Evolutionary conservation across 257 asterid genomes (phyloP), one percentile per base, ranked within the genome.

Genomic region (Petunia secreta): DNA sequence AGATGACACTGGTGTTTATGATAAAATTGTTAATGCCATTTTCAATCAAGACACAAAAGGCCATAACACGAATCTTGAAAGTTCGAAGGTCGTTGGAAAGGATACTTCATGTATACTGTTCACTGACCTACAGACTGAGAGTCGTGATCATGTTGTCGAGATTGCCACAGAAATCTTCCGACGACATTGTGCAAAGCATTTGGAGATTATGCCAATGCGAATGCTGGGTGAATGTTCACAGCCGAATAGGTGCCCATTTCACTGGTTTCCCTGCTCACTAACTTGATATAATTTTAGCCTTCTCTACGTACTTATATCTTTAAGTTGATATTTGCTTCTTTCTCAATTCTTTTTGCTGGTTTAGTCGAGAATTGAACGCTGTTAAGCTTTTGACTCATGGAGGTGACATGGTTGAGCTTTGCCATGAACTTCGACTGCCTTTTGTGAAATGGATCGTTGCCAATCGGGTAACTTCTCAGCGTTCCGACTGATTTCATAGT

Each of bases 331-430:
- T 77, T 85, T 38, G 44, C 46, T 55, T 75, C 40, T 46, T 81
- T 68, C 75, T 71, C 64, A 74, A 78, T 64, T 80, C 54, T 79
- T 43, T 80, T 71, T 71, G 60, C 44, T 48, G 34, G 25, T 71
- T 71, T 34, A 11, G 77, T 71, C 77, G 44, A 48, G 71, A 75
- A 82, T 93, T 97, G 96, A 90, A 85, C 63, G 46, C 89, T 77
- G 97, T 93, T 80, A 93, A 89, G 85, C 84, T 95, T 81, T 83
- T 95, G 86, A 92, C 99, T 57, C 92, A 85, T 80, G 97, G 97
- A 85, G 99, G 99, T 80, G 98, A 91, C 86, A 88, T 92, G 94
- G 84, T 95, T 59, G 97, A 93, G 91, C 93, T 93, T 87, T 92
- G 97, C 86, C 89, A 92, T 73, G 99, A 95, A 89, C 91, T 95